Evolutionary conservation across 805 yeast species (phyloP).

Genomic region (Candida xyloterini): DNA sequence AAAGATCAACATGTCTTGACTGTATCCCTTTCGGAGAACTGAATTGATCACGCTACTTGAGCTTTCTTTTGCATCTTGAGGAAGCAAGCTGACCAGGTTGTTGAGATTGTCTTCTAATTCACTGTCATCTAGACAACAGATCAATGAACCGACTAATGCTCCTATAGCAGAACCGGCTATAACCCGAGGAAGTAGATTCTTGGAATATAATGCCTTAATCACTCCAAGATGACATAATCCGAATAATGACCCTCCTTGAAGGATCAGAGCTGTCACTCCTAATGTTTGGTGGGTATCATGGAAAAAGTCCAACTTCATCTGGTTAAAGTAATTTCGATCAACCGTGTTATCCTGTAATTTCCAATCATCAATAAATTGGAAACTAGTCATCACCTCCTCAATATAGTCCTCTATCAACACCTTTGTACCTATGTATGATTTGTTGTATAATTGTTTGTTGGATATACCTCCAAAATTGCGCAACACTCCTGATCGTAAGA

Average conservation of each 20-base stretch:
- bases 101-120: conserved; percentile 50
- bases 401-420: conserved; percentile 83
- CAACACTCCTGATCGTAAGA: conserved; percentile 77
- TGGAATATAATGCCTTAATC: conserved; percentile 73
- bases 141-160: conserved; percentile 84
- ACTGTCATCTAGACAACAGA: conserved; percentile 67
- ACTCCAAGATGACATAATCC: conserved; percentile 95
- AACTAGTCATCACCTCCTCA: conserved; percentile 65
- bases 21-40: conserved; percentile 74
- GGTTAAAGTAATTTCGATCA: conserved; percentile 46
- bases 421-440: conserved; percentile 87
- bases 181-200: conserved; percentile 76
- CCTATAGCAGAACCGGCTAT: conserved; percentile 94
- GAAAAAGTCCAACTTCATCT: conserved; percentile 67
- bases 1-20: conserved; percentile 79
- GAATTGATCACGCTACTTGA: conserved; percentile 67
- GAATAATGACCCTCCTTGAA: conserved; percentile 94
- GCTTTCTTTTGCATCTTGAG: conserved; percentile 30
- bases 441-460: conserved; percentile 71
- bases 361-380: conserved; percentile 55
- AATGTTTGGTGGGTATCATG: conserved; percentile 83
- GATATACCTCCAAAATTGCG: conserved; percentile 92
- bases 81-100: conserved; percentile 47
- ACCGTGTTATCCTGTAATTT: conserved; percentile 25
- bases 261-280: conserved; percentile 85